Evolutionary conservation across 805 yeast genomes (phyloP), one percentile per base, ranked within the genome.

Genomic region (Candida adriatica): DNA sequence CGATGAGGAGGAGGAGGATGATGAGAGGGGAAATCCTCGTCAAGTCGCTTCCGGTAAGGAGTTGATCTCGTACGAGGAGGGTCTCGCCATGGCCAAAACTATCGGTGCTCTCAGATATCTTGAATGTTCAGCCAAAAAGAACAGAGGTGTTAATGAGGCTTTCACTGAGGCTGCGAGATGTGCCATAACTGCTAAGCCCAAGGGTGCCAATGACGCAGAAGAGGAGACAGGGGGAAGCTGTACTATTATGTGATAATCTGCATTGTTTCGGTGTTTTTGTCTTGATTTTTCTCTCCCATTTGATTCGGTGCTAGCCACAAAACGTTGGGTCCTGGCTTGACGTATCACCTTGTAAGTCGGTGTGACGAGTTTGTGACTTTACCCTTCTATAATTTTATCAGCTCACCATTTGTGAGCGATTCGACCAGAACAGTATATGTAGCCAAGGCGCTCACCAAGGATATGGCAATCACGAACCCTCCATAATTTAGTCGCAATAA

Each of bases 121-220:
- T 52, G 98, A 92, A 59, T 92, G 98, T 62, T 84, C 95, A 17
- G 97, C 98, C 6, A 92, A 88, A 66, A 79, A 81, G 56, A 90
- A 88, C 59, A 75, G 94, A 52, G 98, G 98, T 44, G 98, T 92
- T n/a, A 92, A 94, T 53, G 98, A 92, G 62, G 97, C 96, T 8
- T 92, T 92, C 56, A 87, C 96, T 0, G 98, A 92, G 61, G 98
- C 97, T 26, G 96, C 97, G 6, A 78, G 98, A 56, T 88, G 95
- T 51, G 97, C 96, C 3, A 68, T 90, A 45, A 79, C 83, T 41
- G 95, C 95, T 10, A 84, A 75, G 52, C 83, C 94, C 30, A 84
- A 78, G 61, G 90, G 88, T 33, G 75, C 74, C 30, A 62, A 63
- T 40, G 70, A 67, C 34, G 69, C 66, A 33, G 51, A 53, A 8